Base-by-base conservation (phyloP, 495 filamentous ascomycete species). In the Penicillium waksmanii region DNA sequence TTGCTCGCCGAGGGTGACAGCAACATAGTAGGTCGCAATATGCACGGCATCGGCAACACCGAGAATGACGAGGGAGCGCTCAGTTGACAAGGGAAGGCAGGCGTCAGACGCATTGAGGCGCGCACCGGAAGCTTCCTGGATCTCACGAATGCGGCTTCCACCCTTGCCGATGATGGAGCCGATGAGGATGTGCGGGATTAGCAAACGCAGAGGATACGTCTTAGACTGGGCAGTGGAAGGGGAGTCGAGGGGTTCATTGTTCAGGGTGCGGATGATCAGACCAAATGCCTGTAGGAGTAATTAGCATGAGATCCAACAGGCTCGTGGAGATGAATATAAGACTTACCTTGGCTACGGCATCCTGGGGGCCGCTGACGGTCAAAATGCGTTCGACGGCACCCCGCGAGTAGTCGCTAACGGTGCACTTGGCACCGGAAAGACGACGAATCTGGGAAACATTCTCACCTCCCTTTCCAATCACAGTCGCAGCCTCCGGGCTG, bases 91-190 rank as follows among this genome's bases (percentile, higher is more conserved):
- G 19, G 95, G 95, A 42, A 98, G 85, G 69, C 93, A 96, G 3
- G 91, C 87, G 66, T 97, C 95, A 2, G 95, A 98, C 35, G 96
- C 95, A 73, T 98, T 98, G 21, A 98, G 88, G 55, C 96, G 89
- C 47, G 95, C 93, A 49, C 96, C 95, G 4, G 95, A 98, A 5
- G 92, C 93, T 68, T 98, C 95, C 75, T 98, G 95, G 62, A 98
- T 98, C 79, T 98, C 95, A 52, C 95, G 93, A 73, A 98, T 98
- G 53, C 95, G 87, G 55, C 91, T 87, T 60, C 95, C 95, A 57
- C 87, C 90, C 77, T 98, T 97, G 69, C 95, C 95, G 75, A 98
- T 98, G 77, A 98, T 97, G 15, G 96, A 97, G 40, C 95, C 95
- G 66, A 98, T 98, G 55, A 98, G 85, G 62, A 98, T 93, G 70